Conservation (phyloP, 345 rosid genomes). For the Hypericum perforatum region DNA sequence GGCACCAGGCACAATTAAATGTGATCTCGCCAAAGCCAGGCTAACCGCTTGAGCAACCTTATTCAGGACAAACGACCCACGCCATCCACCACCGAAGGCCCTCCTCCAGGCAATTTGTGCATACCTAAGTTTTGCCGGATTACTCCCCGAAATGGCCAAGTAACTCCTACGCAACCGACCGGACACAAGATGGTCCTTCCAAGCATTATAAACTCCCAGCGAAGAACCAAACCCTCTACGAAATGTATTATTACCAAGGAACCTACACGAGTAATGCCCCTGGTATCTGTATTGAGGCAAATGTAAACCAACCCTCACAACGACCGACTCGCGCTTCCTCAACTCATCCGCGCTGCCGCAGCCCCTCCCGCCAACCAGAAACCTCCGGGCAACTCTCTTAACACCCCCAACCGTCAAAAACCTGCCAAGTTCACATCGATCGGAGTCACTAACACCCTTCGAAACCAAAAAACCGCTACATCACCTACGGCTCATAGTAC, state of each 20-base stretch:
- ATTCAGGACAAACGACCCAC: conserved; percentile 3
- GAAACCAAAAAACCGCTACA: neutral
- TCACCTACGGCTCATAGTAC: no score
- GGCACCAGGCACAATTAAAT: conserved; percentile 16
- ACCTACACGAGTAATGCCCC: no score
- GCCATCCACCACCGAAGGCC: conserved; percentile 3
- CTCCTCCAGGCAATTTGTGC: conserved; percentile 17
- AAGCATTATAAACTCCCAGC: no score
- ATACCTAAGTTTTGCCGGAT: conserved; percentile 3
- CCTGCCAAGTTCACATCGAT: conserved; percentile 14
- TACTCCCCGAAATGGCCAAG: neutral
- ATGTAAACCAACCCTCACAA: neutral
- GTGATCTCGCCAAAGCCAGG: conserved; percentile 17
- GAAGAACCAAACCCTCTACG: no score
- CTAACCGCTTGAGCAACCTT: conserved; percentile 14
- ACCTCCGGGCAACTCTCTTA: conserved; percentile 9
- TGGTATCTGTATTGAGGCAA: neutral
- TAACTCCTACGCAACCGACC: conserved; percentile 3
- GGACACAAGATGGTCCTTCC: conserved; percentile 3
- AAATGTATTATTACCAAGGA: no score
- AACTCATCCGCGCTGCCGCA: neutral
- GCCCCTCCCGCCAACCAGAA: conserved; percentile 4
- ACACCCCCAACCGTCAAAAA: conserved; percentile 8
- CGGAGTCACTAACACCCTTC: neutral
- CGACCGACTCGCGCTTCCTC: neutral